A percentile compares a stretch with the other conserved stretches of the same genome.
phyloP scores from a whole-genome alignment of 208 protist species.

The Herpetomonas samuelpessoai region DNA sequence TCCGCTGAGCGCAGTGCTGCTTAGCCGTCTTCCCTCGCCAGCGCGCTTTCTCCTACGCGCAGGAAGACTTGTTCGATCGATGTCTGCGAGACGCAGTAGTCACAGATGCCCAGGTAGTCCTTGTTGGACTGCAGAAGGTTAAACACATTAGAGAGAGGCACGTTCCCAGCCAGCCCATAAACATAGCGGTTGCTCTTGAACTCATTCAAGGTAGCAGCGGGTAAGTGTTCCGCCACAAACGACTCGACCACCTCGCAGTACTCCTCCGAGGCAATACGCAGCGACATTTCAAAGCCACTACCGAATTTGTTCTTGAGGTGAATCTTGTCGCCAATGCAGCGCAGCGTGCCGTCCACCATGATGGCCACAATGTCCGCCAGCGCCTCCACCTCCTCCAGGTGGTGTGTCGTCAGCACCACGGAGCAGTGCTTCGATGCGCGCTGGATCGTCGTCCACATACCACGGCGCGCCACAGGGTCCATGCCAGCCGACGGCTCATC shows the following conservation, averaged over 20 bases:
- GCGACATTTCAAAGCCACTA: constrained; percentile 42
- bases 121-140: constrained; percentile 21
- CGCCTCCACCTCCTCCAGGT: constrained; percentile 85
- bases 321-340: constrained; percentile 69
- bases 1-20: no score
- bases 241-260: neutral
- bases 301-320: constrained; percentile 74
- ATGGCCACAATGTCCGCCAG: constrained; percentile 72
- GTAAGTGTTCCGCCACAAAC: constrained; percentile 18
- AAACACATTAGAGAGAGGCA: constrained; percentile 27
- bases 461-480: constrained; percentile 39
- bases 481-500: constrained; percentile 62
- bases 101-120: constrained; percentile 26
- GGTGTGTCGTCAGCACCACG: constrained; percentile 85
- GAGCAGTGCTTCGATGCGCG: constrained; percentile 27
- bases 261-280: constrained; percentile 8
- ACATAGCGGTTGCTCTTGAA: constrained; percentile 24
- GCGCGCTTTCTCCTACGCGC: constrained; percentile 25
- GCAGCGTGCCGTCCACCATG: constrained; percentile 74
- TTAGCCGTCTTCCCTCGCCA: constrained; percentile 2
- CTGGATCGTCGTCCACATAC: constrained; percentile 67
- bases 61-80: constrained; percentile 85
- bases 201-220: constrained; percentile 25
- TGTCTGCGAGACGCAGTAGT: constrained; percentile 72
- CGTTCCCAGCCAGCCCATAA: constrained; percentile 21